These are phyloP conservation scores for Calonectria leucothoes DNA, from an alignment of 2,329 filamentous ascomycete species.

Conservation along the genomic window DNA sequence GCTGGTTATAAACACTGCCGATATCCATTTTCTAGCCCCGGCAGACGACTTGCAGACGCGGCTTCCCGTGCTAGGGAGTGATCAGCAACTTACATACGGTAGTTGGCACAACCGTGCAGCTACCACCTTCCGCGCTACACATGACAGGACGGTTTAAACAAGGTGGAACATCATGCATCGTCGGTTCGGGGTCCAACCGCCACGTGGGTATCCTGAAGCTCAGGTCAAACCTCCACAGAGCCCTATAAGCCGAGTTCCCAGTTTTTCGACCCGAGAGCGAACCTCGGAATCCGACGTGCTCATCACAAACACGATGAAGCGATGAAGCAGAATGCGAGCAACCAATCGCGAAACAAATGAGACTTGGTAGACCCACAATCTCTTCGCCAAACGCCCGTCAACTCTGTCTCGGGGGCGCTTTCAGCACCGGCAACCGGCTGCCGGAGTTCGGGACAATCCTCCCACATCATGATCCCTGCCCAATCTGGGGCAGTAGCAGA, in stretches of 20 bases:
- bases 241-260: background rate
- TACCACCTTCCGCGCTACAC: background rate
- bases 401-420: background rate
- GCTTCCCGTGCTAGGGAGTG: background rate
- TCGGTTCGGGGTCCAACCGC: background rate
- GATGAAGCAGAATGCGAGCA: background rate
- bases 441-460: background rate
- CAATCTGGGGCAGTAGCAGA: background rate
- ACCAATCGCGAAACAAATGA: background rate
- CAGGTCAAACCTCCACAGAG: background rate
- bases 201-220: constrained; percentile 8
- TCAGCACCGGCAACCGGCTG: background rate
- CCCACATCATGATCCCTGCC: background rate
- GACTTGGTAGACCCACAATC: background rate
- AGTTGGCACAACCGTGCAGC: background rate
- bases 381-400: background rate
- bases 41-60: background rate
- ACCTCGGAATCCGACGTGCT: background rate
- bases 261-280: background rate
- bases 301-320: background rate
- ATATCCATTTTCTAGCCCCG: background rate
- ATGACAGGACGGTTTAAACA: background rate
- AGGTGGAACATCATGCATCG: background rate
- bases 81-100: constrained; percentile 6
- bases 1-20: background rate